Base-by-base conservation (phyloP, 2,329 filamentous ascomycete species). In the Drechslerella dactyloides region DNA sequence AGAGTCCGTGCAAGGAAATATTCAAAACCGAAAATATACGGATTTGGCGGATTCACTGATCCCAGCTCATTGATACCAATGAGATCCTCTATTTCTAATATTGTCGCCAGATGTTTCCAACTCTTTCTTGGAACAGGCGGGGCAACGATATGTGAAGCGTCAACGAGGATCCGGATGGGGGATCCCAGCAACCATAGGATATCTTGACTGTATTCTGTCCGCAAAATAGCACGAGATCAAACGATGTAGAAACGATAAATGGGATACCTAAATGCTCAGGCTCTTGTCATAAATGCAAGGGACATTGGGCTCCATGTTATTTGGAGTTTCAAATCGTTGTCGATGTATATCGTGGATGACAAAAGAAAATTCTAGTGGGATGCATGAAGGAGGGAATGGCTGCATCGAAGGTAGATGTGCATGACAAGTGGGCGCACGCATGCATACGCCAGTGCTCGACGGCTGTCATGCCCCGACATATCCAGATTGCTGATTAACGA, bases 261-360 rank as follows among this genome's bases (percentile, higher is more conserved):
- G 19, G 44, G 44, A 48, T 48, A 48, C 44, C 44, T 19, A 2
- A n/a, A 10, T 21, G 8, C 13, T 33, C 52, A 23, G 40, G 53
- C n/a, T 27, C 15, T 15, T 52, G 37, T 53, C 59, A 27, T 63
- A 59, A 59, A 61, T 59, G 53, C 48, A 70, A 64, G 58, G 66
- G 52, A 62, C 58, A 35, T 24, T 30, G 4, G 17, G 24, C 40
- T 30, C 42, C 27, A 11, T 30, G 66, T 63, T 63, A 53, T 44
- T 17, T 51, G 40, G 44, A 35, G 66, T 70, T 70, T 70, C 66
- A 70, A 63, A 58, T n/a, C n/a, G n/a, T n/a, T n/a, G n/a, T n/a
- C 15, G 44, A 19, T 40, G 46, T 63, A 35, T 33, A 63, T 63
- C 17, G 52, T 6, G 48, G 58, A 57, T 57, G 58, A 48, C 58